Base-by-base conservation (phyloP, 768 basidiomycete species). In the Boletus coccyginus region DNA sequence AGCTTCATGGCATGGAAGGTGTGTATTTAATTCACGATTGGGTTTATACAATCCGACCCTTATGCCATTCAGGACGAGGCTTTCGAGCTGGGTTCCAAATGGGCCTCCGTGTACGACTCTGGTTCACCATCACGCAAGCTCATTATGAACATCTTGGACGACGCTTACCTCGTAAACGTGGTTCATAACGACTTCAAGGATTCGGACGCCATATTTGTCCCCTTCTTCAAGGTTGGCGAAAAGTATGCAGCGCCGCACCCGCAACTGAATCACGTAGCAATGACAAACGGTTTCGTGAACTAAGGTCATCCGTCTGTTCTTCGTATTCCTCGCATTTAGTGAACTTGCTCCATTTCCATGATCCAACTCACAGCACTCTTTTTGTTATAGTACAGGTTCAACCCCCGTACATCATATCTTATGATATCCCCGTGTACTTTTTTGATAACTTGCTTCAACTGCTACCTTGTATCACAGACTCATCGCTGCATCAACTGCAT, bases 1-100 rank as follows among this genome's bases (percentile, higher is more conserved):
- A 95, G 93, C 68, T 97, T 97, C 79, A 95, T 96, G 90, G 94
- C 94, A 16, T 97, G 94, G 94, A 96, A 96, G 84, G 91, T 87
- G 50, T 41, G 79, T 70, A 21, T 49, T 48, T 3, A 17, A 47
- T 33, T 10, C 19, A 2, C 47, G 31, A 35, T 42, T 11, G 16
- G 9, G 33, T 48, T 31, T 29, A 40, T 32, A 21, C 31, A 51
- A n/a, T 24, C 31, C 46, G 47, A 56, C 38, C 40, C 42, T 55
- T 44, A n/a, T 57, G 27, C 27, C 27, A 27, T 27, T 13, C 58
- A 92, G 89, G 95, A 98, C 64, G 95, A 98, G 70, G 95, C 95
- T 10, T 98, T 84, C 62, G 93, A 95, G 69, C 83, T 97, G 27
- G 95, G 94, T 7, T 76, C 81, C 43, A 92, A 95, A 73, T 98